Conservation (phyloP, 139 green algal species). For the Spirogloea muscicola region DNA sequence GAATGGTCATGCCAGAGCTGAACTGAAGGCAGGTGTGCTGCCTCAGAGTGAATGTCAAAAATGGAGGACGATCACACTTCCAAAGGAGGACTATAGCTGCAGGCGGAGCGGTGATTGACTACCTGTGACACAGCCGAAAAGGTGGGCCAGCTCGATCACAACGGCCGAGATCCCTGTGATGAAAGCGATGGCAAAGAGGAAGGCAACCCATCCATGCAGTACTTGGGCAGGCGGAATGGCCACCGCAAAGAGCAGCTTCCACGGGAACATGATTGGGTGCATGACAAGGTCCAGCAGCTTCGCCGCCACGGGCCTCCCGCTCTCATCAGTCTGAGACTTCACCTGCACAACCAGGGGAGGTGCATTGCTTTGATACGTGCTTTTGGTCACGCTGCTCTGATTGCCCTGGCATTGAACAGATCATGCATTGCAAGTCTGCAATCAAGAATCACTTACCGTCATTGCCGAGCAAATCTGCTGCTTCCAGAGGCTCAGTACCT, state of each 20-base stretch:
- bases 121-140: slow-evolving; percentile 39
- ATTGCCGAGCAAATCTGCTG: background rate
- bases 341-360: background rate
- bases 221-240: slow-evolving; percentile 28
- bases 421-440: too few species aligned
- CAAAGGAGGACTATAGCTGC: too few species aligned
- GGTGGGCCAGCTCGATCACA: slow-evolving; percentile 28
- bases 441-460: slow-evolving; percentile 1
- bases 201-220: slow-evolving; percentile 12
- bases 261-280: slow-evolving; percentile 17
- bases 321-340: background rate
- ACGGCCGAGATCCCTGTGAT: slow-evolving; percentile 27
- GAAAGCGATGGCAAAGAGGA: slow-evolving; percentile 8
- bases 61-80: too few species aligned
- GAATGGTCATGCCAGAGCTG: too few species aligned
- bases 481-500: background rate
- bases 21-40: too few species aligned
- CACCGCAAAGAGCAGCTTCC: slow-evolving; percentile 36
- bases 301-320: too few species aligned
- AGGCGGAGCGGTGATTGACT: background rate
- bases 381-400: too few species aligned
- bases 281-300: slow-evolving; percentile 17
- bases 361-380: too few species aligned
- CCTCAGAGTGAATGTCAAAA: too few species aligned
- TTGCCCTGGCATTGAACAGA: too few species aligned